phyloP scores from a whole-genome alignment of 1,139 yeast species.

The Spathaspora sp. region DNA sequence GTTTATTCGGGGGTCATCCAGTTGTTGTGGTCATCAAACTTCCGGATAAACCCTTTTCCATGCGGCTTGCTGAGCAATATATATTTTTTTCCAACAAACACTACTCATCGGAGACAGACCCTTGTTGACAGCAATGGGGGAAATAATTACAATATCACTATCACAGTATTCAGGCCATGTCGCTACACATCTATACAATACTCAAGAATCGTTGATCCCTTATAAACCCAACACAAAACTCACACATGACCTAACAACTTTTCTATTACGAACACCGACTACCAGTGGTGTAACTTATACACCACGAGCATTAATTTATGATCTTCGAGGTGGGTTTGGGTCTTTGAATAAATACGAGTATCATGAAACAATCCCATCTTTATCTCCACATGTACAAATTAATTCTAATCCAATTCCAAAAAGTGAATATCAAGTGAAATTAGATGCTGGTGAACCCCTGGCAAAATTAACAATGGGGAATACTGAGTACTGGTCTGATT shows the following conservation, averaged over 20 bases:
- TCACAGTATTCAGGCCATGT: constrained; percentile 76
- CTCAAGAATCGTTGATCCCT: constrained; percentile 71
- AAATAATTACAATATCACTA: constrained; percentile 65
- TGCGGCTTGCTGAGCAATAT: no score
- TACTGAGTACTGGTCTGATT: constrained; percentile 81
- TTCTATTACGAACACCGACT: constrained; percentile 32
- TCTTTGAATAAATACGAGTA: constrained; percentile 56
- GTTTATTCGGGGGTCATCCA: no score
- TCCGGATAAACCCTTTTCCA: no score
- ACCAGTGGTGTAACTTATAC: constrained; percentile 59
- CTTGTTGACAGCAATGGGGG: constrained; percentile 24
- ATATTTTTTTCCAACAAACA: no score
- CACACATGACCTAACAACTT: constrained; percentile 32
- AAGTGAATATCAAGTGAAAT: constrained; percentile 59
- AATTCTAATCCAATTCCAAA: constrained; percentile 21
- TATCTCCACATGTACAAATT: constrained; percentile 6
- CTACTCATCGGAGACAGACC: neutral
- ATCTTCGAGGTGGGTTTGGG: constrained; percentile 66
- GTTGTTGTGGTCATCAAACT: no score
- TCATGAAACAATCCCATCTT: constrained; percentile 22
- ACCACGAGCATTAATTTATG: constrained; percentile 82
- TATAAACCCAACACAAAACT: constrained; percentile 32
- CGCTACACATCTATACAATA: constrained; percentile 74
- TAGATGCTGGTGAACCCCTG: constrained; percentile 53
- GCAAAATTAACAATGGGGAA: constrained; percentile 34